These are phyloP conservation scores for Stenocarpella maydis DNA, from an alignment of 2,329 filamentous ascomycete genomes.

Conservation along the genomic window DNA sequence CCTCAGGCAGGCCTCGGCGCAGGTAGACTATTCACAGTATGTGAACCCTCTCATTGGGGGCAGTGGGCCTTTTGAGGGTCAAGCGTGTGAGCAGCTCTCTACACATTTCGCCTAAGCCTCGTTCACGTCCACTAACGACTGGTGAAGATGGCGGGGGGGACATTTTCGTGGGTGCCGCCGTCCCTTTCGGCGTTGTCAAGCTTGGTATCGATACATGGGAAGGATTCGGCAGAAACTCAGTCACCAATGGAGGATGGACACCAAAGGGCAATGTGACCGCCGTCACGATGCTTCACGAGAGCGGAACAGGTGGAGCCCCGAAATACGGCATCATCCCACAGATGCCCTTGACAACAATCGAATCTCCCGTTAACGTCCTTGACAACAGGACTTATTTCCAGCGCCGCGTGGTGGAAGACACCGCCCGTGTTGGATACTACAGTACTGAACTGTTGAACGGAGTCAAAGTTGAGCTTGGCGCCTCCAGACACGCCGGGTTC, in stretches of 20 bases:
- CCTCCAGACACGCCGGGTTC: conserved; percentile 57
- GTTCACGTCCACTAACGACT: not conserved
- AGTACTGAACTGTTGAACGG: conserved; percentile 58
- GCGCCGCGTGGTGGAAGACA: conserved; percentile 48
- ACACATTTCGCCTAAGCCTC: too few species aligned
- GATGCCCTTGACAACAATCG: conserved; percentile 53
- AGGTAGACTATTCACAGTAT: conserved; percentile 31
- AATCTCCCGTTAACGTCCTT: conserved; percentile 52
- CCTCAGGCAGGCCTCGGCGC: not conserved
- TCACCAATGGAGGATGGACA: conserved; percentile 48
- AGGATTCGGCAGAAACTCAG: conserved; percentile 39
- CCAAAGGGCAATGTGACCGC: conserved; percentile 55
- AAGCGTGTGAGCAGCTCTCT: conserved; percentile 42
- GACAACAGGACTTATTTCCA: conserved; percentile 60
- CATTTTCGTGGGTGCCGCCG: conserved; percentile 52
- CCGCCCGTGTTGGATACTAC: conserved; percentile 62
- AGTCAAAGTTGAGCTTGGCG: conserved; percentile 57
- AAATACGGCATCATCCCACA: conserved; percentile 65
- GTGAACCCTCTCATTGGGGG: conserved; percentile 58
- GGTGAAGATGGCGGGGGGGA: conserved; percentile 49
- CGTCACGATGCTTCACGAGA: conserved; percentile 63
- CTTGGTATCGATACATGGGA: conserved; percentile 51
- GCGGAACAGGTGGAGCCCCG: conserved; percentile 64
- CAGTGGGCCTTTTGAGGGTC: conserved; percentile 53
- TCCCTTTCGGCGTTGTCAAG: conserved; percentile 55